Evolutionary conservation across 805 yeast species (phyloP).

Genomic region (Yarrowia sp.): DNA sequence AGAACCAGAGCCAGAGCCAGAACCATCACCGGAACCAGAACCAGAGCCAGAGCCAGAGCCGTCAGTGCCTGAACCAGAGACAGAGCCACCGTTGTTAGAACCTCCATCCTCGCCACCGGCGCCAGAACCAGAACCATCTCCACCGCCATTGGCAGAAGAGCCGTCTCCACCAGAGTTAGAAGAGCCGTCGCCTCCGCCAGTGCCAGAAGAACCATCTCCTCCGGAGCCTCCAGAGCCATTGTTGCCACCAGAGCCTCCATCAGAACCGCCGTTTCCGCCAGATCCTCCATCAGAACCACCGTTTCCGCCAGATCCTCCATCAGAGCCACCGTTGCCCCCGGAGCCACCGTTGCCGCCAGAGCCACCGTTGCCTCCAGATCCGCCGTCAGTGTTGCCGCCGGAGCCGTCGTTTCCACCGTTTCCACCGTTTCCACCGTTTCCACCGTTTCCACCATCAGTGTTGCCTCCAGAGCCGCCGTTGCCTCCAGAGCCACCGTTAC

Average conservation of each 20-base stretch:
- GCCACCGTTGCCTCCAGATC: not conserved
- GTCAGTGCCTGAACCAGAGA: not conserved
- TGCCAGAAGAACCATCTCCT: not conserved
- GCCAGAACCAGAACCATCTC: not conserved
- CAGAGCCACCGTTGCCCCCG: not conserved
- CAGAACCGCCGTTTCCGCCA: not conserved
- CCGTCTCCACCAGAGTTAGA: not conserved
- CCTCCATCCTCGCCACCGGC: no score
- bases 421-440: not conserved
- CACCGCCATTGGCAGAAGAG: not conserved
- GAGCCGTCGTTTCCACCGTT: not conserved
- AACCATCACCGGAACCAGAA: not conserved
- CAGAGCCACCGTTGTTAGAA: not conserved
- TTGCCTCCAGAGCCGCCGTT: not conserved
- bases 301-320: not conserved
- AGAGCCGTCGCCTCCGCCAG: not conserved
- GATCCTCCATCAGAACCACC: not conserved
- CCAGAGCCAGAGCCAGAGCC: not conserved
- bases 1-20: not conserved
- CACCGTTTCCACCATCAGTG: no score
- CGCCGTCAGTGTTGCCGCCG: not conserved
- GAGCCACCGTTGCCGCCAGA: not conserved
- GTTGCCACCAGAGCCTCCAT: not conserved
- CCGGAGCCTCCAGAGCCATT: no score
- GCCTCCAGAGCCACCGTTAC: not conserved